These are phyloP conservation scores for Melanogaster broomeanus DNA, from an alignment of 768 basidiomycete species.

Conservation along the genomic window DNA sequence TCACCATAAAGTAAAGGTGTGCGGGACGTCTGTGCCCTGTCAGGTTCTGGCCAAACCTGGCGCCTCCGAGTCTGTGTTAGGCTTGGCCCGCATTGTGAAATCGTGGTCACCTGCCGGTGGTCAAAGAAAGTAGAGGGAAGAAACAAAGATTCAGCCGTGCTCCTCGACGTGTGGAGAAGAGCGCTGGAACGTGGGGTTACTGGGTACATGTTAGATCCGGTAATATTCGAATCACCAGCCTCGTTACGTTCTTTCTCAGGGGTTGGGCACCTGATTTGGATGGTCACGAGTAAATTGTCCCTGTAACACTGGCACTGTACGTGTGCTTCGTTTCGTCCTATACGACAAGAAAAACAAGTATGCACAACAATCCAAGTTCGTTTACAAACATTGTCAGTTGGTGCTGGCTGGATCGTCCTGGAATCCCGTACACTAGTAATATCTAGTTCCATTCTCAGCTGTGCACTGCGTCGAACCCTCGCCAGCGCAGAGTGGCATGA, in stretches of 20 bases:
- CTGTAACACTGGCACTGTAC: too few relatives aligned
- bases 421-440: conserved; percentile 10
- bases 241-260: too few relatives aligned
- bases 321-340: too few relatives aligned
- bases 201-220: too few relatives aligned
- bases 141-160: neutral
- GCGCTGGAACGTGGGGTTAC: neutral
- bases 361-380: neutral
- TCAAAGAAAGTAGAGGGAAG: neutral
- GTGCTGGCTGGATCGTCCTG: too few relatives aligned
- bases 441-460: conserved; percentile 55
- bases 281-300: neutral
- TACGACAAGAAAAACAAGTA: neutral
- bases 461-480: conserved; percentile 51
- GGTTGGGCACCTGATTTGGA: neutral
- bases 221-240: neutral
- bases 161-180: conserved; percentile 5
- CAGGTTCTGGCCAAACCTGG: neutral
- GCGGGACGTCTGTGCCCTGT: conserved; percentile 4
- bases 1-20: conserved; percentile 23
- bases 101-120: neutral
- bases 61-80: neutral
- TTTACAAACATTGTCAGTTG: neutral
- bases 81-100: conserved; percentile 9
- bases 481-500: conserved; percentile 54